Percentiles rank a stretch among this genome's conserved stretches.
Conservation (phyloP, 306 rosid species). For the Pachyrhizus erosus region DNA sequence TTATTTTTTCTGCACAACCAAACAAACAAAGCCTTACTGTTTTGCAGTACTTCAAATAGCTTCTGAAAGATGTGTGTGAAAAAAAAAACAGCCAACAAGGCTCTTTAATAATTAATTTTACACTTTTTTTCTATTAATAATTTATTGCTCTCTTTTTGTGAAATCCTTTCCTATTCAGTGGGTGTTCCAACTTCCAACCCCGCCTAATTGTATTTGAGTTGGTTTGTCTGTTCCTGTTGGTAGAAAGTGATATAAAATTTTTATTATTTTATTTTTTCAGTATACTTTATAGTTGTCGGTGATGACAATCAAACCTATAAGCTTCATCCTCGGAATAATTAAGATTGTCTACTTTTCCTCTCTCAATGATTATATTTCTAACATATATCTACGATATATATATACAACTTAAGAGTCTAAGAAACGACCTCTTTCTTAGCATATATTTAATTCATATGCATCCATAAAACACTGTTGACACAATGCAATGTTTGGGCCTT, state of each 20-base stretch:
- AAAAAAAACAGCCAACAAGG: not conserved
- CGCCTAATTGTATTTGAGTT: not conserved
- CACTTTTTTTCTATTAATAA: not conserved
- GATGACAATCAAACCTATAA: constrained; percentile 74
- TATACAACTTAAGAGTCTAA: not conserved
- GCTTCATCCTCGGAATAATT: constrained; percentile 68
- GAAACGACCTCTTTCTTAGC: not conserved
- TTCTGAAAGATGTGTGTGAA: too few species aligned
- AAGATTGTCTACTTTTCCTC: constrained; percentile 4
- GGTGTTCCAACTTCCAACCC: not conserved
- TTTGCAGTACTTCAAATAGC: too few species aligned
- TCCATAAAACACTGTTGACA: not conserved
- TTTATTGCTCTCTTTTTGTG: not conserved
- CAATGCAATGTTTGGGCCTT: not conserved
- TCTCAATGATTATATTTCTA: not conserved
- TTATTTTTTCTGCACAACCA: too few species aligned
- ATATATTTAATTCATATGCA: not conserved
- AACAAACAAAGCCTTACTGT: too few species aligned
- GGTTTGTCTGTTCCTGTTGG: not conserved
- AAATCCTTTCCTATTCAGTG: not conserved
- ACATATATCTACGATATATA: not conserved
- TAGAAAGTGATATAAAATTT: not conserved
- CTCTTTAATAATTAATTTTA: not conserved
- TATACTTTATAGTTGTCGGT: constrained; percentile 60
- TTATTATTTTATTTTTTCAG: not conserved